Evolutionary conservation across 768 basidiomycete species (phyloP), one percentile per base, ranked within the genome.

Genomic region (Podaxis pistillaris): DNA sequence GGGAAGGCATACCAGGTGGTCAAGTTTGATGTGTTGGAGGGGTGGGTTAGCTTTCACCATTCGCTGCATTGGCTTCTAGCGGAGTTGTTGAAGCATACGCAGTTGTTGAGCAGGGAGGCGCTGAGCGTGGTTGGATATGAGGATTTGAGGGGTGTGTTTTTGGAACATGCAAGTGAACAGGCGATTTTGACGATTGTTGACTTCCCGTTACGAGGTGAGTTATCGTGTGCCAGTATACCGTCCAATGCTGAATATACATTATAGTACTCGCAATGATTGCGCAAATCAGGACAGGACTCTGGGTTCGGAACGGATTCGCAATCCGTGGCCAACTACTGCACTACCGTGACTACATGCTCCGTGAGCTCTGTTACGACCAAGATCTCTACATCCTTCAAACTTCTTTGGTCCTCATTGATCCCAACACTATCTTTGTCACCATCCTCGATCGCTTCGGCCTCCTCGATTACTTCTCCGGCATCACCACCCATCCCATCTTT

Each of bases 231-330:
- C 15, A 2, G 15, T 22, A 11, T 38, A 6, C 30, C 5, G 6
- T 51, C 28, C 38, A 9, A 49, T 51, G 30, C 15, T 60, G 58
- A 50, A 63, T 24, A 17, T 63, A 9, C 22, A 30, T n/a, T 37
- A 4, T 60, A 95, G 94, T 93, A 5, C 79, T 96, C 28, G 85
- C 89, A 1, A 94, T 96, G 88, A 89, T 96, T 50, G 94, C 96
- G 0, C 97, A 98, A 72, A 94, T 98, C 56, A 87, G 95, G 26
- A 91, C 93, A 0, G 95, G 95, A 0, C 82, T 98, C 3, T 99
- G 97, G 97, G 96, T 97, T 7, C 90, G 96, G 58, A 99, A 99
- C 68, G 97, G 97, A 3, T 93, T 95, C 69, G 91, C 91, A 15
- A 96, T 98, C 67, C 89, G 96, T 1, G 94, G 95, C 0, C 97